Percentiles rank a stretch among this genome's conserved stretches.
These are phyloP conservation scores for Clonostachys rosea DNA, from an alignment of 2,329 filamentous ascomycete genomes.

Conservation along the genomic window DNA sequence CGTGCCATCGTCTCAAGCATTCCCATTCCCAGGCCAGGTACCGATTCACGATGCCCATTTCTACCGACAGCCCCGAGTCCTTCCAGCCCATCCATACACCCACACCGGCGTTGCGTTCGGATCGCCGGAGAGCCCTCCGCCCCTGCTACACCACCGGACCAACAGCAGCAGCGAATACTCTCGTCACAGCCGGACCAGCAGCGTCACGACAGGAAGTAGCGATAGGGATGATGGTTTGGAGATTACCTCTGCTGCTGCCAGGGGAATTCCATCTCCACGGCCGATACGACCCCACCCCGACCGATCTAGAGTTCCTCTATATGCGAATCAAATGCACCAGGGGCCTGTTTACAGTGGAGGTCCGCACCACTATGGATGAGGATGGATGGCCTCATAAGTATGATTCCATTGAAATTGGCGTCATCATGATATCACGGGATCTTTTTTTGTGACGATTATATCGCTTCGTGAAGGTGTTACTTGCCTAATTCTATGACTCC, in stretches of 20 bases:
- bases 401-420: no score
- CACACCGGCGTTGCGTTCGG: neutral
- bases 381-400: no score
- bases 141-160: constrained; percentile 11
- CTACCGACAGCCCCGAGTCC: neutral
- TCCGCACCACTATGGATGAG: no score
- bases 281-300: constrained; percentile 1
- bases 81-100: neutral
- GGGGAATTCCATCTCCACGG: constrained; percentile 1
- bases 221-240: constrained; percentile 6
- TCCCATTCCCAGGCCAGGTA: neutral
- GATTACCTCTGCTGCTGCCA: neutral
- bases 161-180: constrained; percentile 27
- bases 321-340: no score
- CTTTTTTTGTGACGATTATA: no score
- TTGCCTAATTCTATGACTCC: no score
- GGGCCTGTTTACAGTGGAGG: no score
- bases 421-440: no score
- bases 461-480: no score
- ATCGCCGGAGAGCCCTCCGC: neutral
- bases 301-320: no score
- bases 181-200: constrained; percentile 23
- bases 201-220: constrained; percentile 13
- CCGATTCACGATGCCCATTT: neutral
- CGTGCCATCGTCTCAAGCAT: neutral